These are phyloP conservation scores for Penicillium sp. DNA, from an alignment of 2,329 filamentous ascomycete species.

Conservation along the genomic window DNA sequence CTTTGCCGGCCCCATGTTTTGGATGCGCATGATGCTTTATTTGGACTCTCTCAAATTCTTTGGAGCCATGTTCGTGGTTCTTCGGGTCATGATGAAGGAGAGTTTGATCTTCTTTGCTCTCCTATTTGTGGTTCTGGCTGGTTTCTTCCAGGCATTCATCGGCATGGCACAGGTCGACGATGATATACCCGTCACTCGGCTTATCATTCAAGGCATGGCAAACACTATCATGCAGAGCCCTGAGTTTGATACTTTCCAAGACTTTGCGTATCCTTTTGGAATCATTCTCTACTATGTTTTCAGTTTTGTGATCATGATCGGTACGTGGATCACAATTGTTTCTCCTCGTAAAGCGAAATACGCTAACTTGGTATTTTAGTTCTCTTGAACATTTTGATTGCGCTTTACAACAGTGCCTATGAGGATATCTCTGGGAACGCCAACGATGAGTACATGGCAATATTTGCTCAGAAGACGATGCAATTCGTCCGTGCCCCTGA, in stretches of 20 bases:
- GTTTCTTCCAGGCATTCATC: constrained; percentile 90
- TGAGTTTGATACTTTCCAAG: constrained; percentile 85
- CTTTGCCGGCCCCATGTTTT: constrained; percentile 94
- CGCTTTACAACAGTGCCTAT: constrained; percentile 94
- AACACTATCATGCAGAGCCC: constrained; percentile 91
- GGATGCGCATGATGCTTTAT: constrained; percentile 88
- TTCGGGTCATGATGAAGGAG: constrained; percentile 94
- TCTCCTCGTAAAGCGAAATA: background rate
- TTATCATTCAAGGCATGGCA: constrained; percentile 61
- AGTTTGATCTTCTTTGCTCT: constrained; percentile 96
- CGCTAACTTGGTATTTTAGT: constrained; percentile 45
- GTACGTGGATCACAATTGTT: constrained; percentile 28
- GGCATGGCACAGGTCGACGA: constrained; percentile 83
- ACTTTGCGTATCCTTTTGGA: constrained; percentile 89
- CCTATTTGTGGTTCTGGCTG: constrained; percentile 71
- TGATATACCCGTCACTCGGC: constrained; percentile 52
- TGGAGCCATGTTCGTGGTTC: constrained; percentile 93
- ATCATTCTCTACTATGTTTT: constrained; percentile 96
- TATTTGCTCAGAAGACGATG: constrained; percentile 93
- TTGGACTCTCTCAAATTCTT: constrained; percentile 94
- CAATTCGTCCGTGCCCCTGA: constrained; percentile 95
- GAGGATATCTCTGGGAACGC: constrained; percentile 92
- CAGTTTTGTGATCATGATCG: constrained; percentile 93
- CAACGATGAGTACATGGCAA: constrained; percentile 89
- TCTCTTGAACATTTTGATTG: constrained; percentile 92